A percentile compares a stretch with the other conserved stretches of the same genome.
Conservation (phyloP, 331 rosid genomes). For the Dryas integrifolia region DNA sequence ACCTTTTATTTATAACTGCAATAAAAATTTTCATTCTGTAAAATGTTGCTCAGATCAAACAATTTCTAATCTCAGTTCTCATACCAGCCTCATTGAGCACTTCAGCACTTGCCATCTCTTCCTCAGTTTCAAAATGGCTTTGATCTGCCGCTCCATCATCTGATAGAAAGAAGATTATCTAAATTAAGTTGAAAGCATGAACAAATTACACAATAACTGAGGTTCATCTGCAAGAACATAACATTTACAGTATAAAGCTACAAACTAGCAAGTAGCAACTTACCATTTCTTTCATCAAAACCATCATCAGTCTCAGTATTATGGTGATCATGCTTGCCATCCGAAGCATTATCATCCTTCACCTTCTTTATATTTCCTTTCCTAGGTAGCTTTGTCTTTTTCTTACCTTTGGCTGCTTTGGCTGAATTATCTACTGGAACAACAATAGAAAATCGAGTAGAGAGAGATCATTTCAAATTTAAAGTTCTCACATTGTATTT, state of each 20-base stretch:
- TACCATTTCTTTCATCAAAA: slow-evolving; percentile 16
- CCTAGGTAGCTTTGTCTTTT: slow-evolving; percentile 4
- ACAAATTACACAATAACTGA: neutral
- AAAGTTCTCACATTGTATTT: neutral
- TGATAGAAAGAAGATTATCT: neutral
- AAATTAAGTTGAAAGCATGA: neutral
- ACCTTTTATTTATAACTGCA: neutral
- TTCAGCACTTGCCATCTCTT: slow-evolving; percentile 1
- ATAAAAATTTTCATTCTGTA: neutral
- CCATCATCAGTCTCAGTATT: neutral
- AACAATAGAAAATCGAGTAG: neutral
- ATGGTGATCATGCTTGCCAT: slow-evolving; percentile 7
- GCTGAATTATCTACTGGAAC: slow-evolving; percentile 10
- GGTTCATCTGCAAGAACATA: neutral
- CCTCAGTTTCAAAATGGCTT: neutral
- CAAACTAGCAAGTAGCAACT: neutral
- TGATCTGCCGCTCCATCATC: neutral
- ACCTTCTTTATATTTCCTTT: slow-evolving; percentile 12
- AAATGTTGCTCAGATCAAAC: neutral
- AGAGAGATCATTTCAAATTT: neutral
- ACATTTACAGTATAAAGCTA: neutral
- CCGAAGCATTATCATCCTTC: slow-evolving; percentile 5
- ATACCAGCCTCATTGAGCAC: neutral
- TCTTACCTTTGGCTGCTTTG: slow-evolving; percentile 10
- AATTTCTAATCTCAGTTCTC: neutral